Evolutionary conservation across 805 yeast species (phyloP).

Genomic region (Lipomyces starkeyi): DNA sequence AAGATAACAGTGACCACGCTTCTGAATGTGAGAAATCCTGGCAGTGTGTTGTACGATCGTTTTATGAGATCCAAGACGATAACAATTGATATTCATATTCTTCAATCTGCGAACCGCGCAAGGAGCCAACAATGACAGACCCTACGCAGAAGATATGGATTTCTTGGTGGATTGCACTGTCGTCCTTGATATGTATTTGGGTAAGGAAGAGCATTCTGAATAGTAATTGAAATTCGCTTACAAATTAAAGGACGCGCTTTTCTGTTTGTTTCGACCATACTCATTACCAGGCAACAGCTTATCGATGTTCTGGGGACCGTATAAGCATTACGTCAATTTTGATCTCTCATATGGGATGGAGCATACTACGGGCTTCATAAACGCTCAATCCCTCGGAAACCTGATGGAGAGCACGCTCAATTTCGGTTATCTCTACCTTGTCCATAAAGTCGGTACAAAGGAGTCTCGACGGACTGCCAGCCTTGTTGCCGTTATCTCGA

Average conservation of each 20-base stretch:
- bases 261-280: not conserved
- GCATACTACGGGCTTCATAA: constrained; percentile 1
- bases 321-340: not conserved
- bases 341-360: constrained; percentile 2
- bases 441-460: not conserved
- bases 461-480: not conserved
- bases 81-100: too few relatives aligned
- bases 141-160: not conserved
- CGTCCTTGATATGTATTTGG: not conserved
- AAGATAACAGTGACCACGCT: too few relatives aligned
- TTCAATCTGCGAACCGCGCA: too few relatives aligned
- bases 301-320: not conserved
- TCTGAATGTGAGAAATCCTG: too few relatives aligned
- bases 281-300: constrained; percentile 6
- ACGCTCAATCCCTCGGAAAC: not conserved
- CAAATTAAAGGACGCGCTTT: not conserved
- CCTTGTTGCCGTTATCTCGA: not conserved
- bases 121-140: not conserved
- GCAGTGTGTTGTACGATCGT: too few relatives aligned
- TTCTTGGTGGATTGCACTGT: not conserved
- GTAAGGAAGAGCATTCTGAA: not conserved
- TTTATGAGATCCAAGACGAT: too few relatives aligned
- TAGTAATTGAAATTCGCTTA: not conserved
- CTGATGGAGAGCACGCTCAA: not conserved
- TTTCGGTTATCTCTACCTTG: not conserved